Evolutionary conservation across 78 protist species (phyloP), one percentile per base, ranked within the genome.

Genomic region (Capsaspora owczarzaki): DNA sequence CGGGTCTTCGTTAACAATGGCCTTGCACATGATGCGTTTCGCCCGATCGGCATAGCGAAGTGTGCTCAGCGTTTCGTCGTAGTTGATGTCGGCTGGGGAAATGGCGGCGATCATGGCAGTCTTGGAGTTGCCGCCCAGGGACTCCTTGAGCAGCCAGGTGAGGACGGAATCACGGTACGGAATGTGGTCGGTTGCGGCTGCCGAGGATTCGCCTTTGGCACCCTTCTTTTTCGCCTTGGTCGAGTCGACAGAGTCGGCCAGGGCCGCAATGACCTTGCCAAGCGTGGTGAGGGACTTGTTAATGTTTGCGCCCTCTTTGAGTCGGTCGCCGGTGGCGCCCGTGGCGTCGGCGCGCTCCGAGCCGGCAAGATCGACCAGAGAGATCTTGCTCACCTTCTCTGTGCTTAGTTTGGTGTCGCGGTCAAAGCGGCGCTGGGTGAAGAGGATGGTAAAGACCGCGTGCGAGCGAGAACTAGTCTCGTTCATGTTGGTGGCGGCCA

Each of bases 141-240:
- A 29, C 37, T 86, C 86, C 61, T 80, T 71, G 27, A 89, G 83
- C 27, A 86, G 77, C 56, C 76, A 76, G 35, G 98, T 96, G 35
- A 96, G 87, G 27, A 76, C 83, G 43, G 97, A 94, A 79, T 94
- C 97, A 22, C 98, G 89, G 82, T 93, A 96, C 12, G 98, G 97
- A 2, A 95, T 89, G 60, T 71, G n/a, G 35, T 37, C 16, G 40
- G 40, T 3, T 49, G 72, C 1, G 33, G 43, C 38, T 25, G 42
- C 72, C 72, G 72, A 5, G 12, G 25, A 5, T 5, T 5, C 4
- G 33, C 35, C 66, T 12, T 16, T 29, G 66, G 66, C 66, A 6
- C 66, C 66, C 66, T 56, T 56, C 66, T 56, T 56, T 12, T 56
- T 56, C 51, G 51, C 51, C 12, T 29, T 29, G 66, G 8, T 10